Percentiles rank a stretch among this genome's conserved stretches.
Conservation (phyloP, 176 grass and related monocot species). For the Puccinellia tenuiflora region DNA sequence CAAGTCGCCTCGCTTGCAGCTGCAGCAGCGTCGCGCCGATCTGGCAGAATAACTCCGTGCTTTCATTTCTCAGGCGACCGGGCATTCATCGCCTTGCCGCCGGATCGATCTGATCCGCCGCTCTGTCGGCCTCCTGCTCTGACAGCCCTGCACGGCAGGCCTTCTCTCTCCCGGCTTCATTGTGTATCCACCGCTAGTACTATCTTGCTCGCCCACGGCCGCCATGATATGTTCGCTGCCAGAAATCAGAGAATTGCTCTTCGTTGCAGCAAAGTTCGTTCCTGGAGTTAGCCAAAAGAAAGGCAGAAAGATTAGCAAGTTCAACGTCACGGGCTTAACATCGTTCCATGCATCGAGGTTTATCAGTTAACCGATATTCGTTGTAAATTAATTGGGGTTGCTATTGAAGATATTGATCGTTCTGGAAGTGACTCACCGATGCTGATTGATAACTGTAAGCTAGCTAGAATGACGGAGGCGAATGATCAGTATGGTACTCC, state of each 20-base stretch:
- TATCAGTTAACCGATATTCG: neutral
- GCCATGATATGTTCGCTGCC: neutral
- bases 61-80: neutral
- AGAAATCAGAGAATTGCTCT: neutral
- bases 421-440: neutral
- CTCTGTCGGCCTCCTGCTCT: neutral
- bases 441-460: neutral
- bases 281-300: too few relatives aligned
- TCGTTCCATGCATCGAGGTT: too few relatives aligned
- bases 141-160: neutral
- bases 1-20: neutral
- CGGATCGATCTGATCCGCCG: neutral
- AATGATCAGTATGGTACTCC: neutral
- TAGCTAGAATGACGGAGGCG: neutral
- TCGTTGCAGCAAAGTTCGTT: neutral
- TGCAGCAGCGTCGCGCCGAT: neutral
- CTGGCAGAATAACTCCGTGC: neutral
- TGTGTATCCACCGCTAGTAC: neutral
- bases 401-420: too few relatives aligned
- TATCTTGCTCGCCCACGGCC: neutral
- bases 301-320: neutral
- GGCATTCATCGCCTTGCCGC: neutral
- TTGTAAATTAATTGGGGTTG: too few relatives aligned
- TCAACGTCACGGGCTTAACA: neutral
- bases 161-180: constrained; percentile 1